Conservation (phyloP, 2,329 filamentous ascomycete species). For the Calonectria montana region DNA sequence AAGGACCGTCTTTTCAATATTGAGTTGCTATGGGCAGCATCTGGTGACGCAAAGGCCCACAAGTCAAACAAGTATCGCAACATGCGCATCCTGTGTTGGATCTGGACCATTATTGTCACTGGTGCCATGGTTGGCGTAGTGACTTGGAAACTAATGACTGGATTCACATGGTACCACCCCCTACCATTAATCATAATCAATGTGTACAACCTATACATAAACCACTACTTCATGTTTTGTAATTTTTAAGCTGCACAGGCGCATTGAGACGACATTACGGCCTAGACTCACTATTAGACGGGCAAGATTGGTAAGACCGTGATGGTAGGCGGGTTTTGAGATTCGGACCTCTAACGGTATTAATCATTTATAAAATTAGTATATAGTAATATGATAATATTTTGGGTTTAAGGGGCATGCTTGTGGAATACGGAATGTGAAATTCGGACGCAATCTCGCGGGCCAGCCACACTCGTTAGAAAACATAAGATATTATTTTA, state of each 20-base stretch:
- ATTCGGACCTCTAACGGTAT: too few species aligned
- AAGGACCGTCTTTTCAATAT: constrained; percentile 2
- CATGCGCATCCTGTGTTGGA: not conserved
- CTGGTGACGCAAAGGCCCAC: not conserved
- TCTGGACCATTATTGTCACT: not conserved
- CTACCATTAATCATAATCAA: not conserved
- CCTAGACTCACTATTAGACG: too few species aligned
- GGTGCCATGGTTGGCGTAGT: not conserved
- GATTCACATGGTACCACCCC: not conserved
- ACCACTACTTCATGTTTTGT: constrained; percentile 5
- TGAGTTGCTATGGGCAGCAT: not conserved
- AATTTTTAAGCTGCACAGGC: not conserved
- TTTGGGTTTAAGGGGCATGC: too few species aligned
- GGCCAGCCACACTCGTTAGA: too few species aligned
- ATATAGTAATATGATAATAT: too few species aligned
- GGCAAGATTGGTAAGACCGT: too few species aligned
- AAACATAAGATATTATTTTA: too few species aligned
- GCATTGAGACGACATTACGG: too few species aligned
- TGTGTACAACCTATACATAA: not conserved
- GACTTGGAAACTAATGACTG: not conserved
- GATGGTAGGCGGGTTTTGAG: too few species aligned
- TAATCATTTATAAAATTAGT: too few species aligned
- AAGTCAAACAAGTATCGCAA: constrained; percentile 1
- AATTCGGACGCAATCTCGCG: too few species aligned
- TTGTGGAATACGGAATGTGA: too few species aligned